These are phyloP conservation scores for Candida dajiaensis DNA, from an alignment of 805 yeast species.

Conservation along the genomic window DNA sequence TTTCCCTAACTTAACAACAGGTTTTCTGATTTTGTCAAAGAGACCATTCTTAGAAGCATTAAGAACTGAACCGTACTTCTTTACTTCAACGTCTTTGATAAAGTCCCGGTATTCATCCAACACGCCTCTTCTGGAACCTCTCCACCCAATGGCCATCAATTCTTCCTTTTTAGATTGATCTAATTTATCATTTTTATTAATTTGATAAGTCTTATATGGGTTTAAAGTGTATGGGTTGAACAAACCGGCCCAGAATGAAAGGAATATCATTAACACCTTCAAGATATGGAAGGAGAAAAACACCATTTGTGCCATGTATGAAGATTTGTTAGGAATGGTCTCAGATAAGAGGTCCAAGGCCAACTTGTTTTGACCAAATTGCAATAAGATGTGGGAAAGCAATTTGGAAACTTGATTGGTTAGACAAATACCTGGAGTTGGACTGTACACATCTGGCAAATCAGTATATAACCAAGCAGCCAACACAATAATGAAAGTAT, in stretches of 20 bases:
- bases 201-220: constrained; percentile 27
- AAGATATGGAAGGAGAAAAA: constrained; percentile 70
- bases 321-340: constrained; percentile 32
- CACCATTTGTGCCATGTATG: constrained; percentile 47
- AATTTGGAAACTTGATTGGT: constrained; percentile 49
- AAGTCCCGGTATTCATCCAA: constrained; percentile 63
- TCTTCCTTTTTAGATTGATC: constrained; percentile 31
- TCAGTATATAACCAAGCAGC: constrained; percentile 85
- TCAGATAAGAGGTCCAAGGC: constrained; percentile 48
- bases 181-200: constrained; percentile 29
- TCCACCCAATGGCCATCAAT: constrained; percentile 79
- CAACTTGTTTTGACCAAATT: constrained; percentile 34
- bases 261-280: constrained; percentile 52
- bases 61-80: constrained; percentile 67
- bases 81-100: constrained; percentile 59
- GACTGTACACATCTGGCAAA: constrained; percentile 81
- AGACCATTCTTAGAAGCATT: constrained; percentile 72
- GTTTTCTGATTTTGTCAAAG: constrained; percentile 47
- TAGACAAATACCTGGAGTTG: constrained; percentile 87
- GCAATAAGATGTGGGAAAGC: constrained; percentile 24
- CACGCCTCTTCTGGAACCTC: constrained; percentile 77
- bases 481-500: constrained; percentile 32
- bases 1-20: constrained; percentile 56
- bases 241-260: constrained; percentile 60
- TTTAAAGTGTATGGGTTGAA: constrained; percentile 67